Base-by-base conservation (phyloP, 1,284 basidiomycete species). In the Boletellus deceptivus region DNA sequence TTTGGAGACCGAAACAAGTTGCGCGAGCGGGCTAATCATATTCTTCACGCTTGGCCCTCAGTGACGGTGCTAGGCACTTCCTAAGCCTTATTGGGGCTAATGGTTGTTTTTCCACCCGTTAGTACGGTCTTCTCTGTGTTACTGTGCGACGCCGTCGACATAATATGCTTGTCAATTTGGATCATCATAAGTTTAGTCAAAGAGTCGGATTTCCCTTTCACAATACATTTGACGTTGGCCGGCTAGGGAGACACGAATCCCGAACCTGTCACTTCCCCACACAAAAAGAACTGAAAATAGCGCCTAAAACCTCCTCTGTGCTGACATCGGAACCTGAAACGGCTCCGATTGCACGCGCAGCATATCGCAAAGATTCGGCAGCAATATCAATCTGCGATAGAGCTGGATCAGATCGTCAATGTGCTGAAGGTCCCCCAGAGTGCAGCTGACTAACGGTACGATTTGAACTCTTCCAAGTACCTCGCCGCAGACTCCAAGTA, bases 351-450 rank as follows among this genome's bases (percentile, higher is more conserved):
- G 89, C 83, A 50, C 80, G 78, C 0, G 88, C 85, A 3, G 91
- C 92, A 63, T 91, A 91, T 18, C 92, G 80, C 34, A 95, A 73
- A 62, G 93, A 90, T 65, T 95, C 93, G 0, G 91, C 91, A 3
- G 82, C 89, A 10, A 90, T 67, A 2, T 93, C 89, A 5, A 93
- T 42, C 77, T 68, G 64, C 10, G 62, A 59, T 3, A 57, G 17
- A 14, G 68, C 68, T 67, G 36, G 35, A 8, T 13, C 11, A 52
- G 43, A 53, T 16, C 3, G 31, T 60, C n/a, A 51, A 39, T 25
- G 11, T 6, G 36, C 25, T 6, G 3, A 2, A 33, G 3, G 6
- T 20, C 24, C 9, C n/a, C 17, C 3, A 72, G 56, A 22, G 70
- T 74, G 79, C 56, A 20, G 37, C 13, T 31, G 43, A 65, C 78